A percentile compares a stretch with the other conserved stretches of the same genome.
phyloP scores from a whole-genome alignment of 176 grass and related monocot species.

The Paspalum vaginatum region DNA sequence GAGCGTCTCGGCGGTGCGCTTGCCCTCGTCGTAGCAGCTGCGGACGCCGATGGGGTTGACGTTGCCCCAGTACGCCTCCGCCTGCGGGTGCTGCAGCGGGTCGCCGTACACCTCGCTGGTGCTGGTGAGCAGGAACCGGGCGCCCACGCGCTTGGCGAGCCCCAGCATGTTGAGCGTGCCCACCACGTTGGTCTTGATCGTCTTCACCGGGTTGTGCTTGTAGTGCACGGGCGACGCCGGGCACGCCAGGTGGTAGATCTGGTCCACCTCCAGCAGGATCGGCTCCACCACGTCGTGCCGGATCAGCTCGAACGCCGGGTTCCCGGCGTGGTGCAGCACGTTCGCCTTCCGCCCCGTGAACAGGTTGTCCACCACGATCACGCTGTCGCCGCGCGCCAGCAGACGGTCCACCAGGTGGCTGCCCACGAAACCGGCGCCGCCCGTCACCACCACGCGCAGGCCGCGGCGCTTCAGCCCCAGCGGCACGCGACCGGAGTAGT shows the following conservation, averaged over 20 bases:
- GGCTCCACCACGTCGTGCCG: conserved; percentile 92
- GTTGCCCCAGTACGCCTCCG: conserved; percentile 94
- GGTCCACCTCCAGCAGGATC: conserved; percentile 92
- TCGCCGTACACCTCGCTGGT: conserved; percentile 96
- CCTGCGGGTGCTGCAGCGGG: conserved; percentile 88
- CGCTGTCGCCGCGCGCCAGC: conserved; percentile 69
- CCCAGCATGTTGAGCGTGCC: conserved; percentile 99
- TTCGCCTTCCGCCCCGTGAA: conserved; percentile 92
- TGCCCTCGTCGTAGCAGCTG: conserved; percentile 96
- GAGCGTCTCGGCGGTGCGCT: conserved; percentile 90
- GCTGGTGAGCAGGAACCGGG: conserved; percentile 79
- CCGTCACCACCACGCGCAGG: conserved; percentile 66
- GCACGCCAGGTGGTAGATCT: conserved; percentile 97
- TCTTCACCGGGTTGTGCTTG: conserved; percentile 96
- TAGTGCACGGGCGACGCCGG: conserved; percentile 94
- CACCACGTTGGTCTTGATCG: conserved; percentile 97
- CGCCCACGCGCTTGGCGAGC: conserved; percentile 84
- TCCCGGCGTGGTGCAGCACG: conserved; percentile 69
- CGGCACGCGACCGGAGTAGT: conserved; percentile 25
- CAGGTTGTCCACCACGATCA: conserved; percentile 94
- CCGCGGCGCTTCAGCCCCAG: conserved; percentile 69
- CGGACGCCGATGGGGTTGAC: conserved; percentile 93
- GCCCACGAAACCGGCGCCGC: conserved; percentile 88
- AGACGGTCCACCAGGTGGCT: conserved; percentile 89
- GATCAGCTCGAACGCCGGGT: conserved; percentile 80